Evolutionary conservation across 1,284 basidiomycete genomes (phyloP), one percentile per base, ranked within the genome.

Genomic region (Polyporus tsugae): DNA sequence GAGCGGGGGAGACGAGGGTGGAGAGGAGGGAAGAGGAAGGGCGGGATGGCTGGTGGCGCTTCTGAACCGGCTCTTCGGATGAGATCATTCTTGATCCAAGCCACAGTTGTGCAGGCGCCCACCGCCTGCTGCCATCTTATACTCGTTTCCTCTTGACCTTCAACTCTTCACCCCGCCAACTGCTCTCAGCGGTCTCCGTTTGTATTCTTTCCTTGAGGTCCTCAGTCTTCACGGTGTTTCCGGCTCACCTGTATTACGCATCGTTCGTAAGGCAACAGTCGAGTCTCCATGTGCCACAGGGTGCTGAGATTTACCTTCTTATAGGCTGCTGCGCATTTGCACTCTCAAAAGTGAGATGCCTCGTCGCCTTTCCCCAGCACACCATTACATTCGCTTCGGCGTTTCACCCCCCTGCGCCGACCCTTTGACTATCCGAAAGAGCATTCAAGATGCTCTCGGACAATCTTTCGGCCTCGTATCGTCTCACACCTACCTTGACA

Each of bases 401-500:
- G 68, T 85, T 59, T 65, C 71, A 1, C 82, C 81, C 2, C 70
- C 79, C 10, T 78, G 78, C 65, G 59, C 72, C 1, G 84, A 85
- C 25, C 76, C 73, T n/a, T 75, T 86, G 10, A 75, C 73, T 13
- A 70, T 86, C 36, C 75, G 85, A 39, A 85, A 83, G 67, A 38
- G 77, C 6, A 73, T 86, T 22, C 85, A 86, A 70, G 82, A 83
- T 35, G 81, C 83, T 0, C 78, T 86, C 61, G 55, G 75, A 6
- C 83, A 83, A 68, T 78, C 78, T 13, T 85, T 86, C 69, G 84
- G 84, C 10, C 68, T 80, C 58, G 79, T 81, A 11, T 75, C 74
- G 13, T 79, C 84, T 29, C 77, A 78, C 68, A 81, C 78, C 2
- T 83, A 85, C 67, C 64, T 86, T 29, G 84, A 86, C 66, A 74